phyloP scores from a whole-genome alignment of 345 rosid species.

The Citrus cavaleriei region DNA sequence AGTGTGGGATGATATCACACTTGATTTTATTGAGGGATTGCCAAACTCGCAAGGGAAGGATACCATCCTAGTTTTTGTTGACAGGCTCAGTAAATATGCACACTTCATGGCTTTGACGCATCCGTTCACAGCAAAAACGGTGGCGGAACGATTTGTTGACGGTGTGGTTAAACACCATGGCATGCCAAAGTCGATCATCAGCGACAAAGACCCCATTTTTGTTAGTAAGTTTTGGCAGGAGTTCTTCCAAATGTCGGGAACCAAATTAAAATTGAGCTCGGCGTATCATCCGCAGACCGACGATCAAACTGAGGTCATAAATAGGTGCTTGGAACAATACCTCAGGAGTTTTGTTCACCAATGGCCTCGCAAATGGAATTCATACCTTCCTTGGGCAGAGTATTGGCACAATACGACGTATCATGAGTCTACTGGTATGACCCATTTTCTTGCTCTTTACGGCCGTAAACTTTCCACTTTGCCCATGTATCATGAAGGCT shows the following conservation, averaged over 20 bases:
- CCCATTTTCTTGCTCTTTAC: background rate
- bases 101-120: no score
- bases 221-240: background rate
- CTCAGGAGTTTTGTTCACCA: background rate
- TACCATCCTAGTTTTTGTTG: no score
- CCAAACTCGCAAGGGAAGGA: no score
- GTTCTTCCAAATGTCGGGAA: background rate
- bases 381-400: slow-evolving; percentile 3
- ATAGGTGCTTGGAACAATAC: background rate
- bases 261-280: background rate
- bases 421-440: background rate
- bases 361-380: background rate
- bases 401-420: slow-evolving; percentile 4
- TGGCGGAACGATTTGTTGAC: no score
- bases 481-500: background rate
- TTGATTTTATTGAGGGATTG: no score
- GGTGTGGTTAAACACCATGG: no score
- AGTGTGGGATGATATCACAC: no score
- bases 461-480: background rate
- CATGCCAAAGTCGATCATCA: no score
- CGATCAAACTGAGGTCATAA: background rate
- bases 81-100: no score
- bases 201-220: no score
- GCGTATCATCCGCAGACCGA: background rate
- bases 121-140: no score